Conservation (phyloP, 2,329 filamentous ascomycete species). For the Fusarium oxysporum region DNA sequence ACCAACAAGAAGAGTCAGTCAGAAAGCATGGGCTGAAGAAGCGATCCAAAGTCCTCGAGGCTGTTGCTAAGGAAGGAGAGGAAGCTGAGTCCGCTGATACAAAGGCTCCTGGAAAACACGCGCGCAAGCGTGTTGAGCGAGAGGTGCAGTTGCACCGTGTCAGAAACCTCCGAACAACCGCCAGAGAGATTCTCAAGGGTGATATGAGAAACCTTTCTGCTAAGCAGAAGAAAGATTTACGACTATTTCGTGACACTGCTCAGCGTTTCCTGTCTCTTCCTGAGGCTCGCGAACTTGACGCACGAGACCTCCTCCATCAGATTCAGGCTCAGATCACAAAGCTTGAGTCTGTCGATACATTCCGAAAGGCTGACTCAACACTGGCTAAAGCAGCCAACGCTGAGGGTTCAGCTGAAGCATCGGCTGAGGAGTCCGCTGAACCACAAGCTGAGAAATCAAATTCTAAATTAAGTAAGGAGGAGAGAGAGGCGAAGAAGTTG, state of each 20-base stretch:
- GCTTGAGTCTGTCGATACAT: conserved; percentile 48
- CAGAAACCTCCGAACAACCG: conserved; percentile 47
- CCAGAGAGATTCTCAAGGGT: conserved; percentile 52
- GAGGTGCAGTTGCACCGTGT: conserved; percentile 43
- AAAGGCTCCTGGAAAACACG: conserved; percentile 26
- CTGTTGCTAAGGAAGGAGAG: conserved; percentile 39
- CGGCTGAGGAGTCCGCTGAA: conserved; percentile 21
- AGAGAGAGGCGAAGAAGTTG: conserved; percentile 34
- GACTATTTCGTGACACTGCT: conserved; percentile 75
- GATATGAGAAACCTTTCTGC: conserved; percentile 67
- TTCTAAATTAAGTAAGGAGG: conserved; percentile 28
- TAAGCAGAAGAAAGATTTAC: conserved; percentile 80
- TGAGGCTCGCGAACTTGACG: conserved; percentile 47
- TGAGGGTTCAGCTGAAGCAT: conserved; percentile 1
- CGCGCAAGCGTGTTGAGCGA: conserved; percentile 37
- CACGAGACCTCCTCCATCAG: conserved; percentile 48
- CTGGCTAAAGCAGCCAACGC: not conserved
- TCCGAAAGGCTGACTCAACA: conserved; percentile 46
- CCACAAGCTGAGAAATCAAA: conserved; percentile 14
- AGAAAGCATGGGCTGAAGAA: conserved; percentile 38
- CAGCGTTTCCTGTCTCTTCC: conserved; percentile 66
- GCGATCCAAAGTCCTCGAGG: conserved; percentile 31
- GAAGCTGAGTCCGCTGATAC: conserved; percentile 32
- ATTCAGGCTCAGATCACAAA: conserved; percentile 50
- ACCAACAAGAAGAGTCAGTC: conserved; percentile 44